phyloP scores from a whole-genome alignment of 371 early-diverging fungal species.

The Entomophthora muscae region DNA sequence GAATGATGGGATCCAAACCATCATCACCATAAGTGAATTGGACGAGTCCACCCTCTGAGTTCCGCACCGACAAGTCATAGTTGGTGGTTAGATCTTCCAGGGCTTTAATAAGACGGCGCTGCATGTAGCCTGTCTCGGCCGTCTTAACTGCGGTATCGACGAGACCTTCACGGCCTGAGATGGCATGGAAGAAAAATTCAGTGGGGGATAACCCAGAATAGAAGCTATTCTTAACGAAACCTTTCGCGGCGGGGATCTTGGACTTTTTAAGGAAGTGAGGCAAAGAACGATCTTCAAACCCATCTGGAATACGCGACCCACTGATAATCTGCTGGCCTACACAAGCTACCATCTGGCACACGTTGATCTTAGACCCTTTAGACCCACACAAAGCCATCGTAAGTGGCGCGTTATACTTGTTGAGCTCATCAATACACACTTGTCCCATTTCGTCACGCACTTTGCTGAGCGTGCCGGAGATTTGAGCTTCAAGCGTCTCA shows the following conservation, averaged over 20 bases:
- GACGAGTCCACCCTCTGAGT: constrained; percentile 82
- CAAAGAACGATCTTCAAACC: constrained; percentile 91
- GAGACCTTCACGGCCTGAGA: constrained; percentile 98
- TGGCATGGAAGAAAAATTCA: constrained; percentile 99
- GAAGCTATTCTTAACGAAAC: constrained; percentile 97
- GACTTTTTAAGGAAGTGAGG: constrained; percentile 93
- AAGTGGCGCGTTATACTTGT: constrained; percentile 88
- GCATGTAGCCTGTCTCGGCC: constrained; percentile 99
- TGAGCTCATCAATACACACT: constrained; percentile 86
- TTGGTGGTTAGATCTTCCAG: constrained; percentile 91
- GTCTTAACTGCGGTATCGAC: constrained; percentile 99
- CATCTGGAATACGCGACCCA: constrained; percentile 92
- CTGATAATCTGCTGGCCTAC: constrained; percentile 99
- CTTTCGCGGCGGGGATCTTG: constrained; percentile 83
- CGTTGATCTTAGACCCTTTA: constrained; percentile 96
- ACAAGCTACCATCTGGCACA: constrained; percentile 99
- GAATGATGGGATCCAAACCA: constrained; percentile 87
- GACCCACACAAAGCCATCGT: constrained; percentile 98
- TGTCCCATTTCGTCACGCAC: constrained; percentile 95
- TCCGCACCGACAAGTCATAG: constrained; percentile 94
- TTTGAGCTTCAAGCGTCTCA: constrained; percentile 75
- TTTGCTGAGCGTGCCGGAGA: constrained; percentile 76
- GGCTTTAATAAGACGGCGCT: constrained; percentile 96
- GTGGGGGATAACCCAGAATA: constrained; percentile 89
- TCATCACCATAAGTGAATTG: constrained; percentile 98